Percentiles rank a stretch among this genome's conserved stretches.
Evolutionary conservation across 2,329 filamentous ascomycete genomes (phyloP).

Genomic region (Fusarium chaquense): DNA sequence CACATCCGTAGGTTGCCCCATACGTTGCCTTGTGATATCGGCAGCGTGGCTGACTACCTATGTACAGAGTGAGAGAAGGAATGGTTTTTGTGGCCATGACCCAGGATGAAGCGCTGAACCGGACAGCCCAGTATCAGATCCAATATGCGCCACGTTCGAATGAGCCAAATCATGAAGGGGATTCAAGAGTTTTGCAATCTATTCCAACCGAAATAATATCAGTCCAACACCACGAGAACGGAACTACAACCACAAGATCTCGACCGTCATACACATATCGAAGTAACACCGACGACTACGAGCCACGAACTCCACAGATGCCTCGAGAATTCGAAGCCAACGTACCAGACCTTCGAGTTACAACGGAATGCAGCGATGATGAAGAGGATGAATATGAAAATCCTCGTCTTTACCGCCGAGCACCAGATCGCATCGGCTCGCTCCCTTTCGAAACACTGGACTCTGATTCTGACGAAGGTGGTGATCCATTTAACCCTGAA

Average conservation of each 20-base stretch:
- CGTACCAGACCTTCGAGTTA: constrained; percentile 65
- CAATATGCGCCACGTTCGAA: constrained; percentile 63
- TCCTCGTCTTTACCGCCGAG: constrained; percentile 52
- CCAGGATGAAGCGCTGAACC: constrained; percentile 77
- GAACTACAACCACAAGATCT: constrained; percentile 61
- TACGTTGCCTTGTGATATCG: constrained; percentile 20
- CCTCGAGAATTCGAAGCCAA: constrained; percentile 65
- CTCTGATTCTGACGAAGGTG: constrained; percentile 52
- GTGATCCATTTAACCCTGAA: constrained; percentile 46
- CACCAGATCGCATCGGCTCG: constrained; percentile 65
- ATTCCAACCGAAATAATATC: constrained; percentile 59
- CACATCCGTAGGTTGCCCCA: constrained; percentile 77
- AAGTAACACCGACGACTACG: constrained; percentile 56
- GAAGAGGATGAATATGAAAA: constrained; percentile 59
- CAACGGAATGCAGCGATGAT: constrained; percentile 71
- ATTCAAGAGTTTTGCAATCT: constrained; percentile 31
- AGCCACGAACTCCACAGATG: constrained; percentile 65
- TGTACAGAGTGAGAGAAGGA: constrained; percentile 82
- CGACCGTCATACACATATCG: constrained; percentile 59
- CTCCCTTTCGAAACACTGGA: constrained; percentile 66
- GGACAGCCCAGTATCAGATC: constrained; percentile 81
- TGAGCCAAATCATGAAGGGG: constrained; percentile 38
- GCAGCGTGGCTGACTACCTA: constrained; percentile 32
- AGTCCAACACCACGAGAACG: constrained; percentile 65
- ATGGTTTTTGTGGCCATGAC: constrained; percentile 93